Percentiles rank a stretch among this genome's conserved stretches.
Conservation (phyloP, 345 rosid genomes). For the Dipteronia dyeriana region DNA sequence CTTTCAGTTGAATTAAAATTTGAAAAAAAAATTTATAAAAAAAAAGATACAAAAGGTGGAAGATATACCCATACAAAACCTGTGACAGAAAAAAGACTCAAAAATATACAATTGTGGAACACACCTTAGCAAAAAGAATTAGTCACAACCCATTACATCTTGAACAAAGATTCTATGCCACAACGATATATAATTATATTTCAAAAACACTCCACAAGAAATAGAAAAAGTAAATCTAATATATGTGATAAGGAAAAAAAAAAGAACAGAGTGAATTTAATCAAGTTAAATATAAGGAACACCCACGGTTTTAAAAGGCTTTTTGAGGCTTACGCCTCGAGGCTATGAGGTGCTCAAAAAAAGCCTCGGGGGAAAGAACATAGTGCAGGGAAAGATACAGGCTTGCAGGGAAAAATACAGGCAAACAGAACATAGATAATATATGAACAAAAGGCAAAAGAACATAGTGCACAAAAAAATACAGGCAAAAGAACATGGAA, state of each 20-base stretch:
- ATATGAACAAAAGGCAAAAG: too few relatives aligned
- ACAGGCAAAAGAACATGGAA: neutral
- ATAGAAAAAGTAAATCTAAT: neutral
- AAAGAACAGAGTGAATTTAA: neutral
- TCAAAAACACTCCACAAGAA: neutral
- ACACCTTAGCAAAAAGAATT: neutral
- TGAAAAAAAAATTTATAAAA: neutral
- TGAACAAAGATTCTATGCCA: neutral
- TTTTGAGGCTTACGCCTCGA: too few relatives aligned
- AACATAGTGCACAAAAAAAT: too few relatives aligned
- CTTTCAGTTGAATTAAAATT: neutral
- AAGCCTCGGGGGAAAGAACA: too few relatives aligned
- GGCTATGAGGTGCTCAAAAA: too few relatives aligned
- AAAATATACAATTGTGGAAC: neutral
- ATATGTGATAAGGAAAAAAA: neutral
- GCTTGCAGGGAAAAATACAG: too few relatives aligned
- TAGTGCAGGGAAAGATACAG: too few relatives aligned
- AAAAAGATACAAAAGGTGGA: neutral
- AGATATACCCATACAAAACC: too few relatives aligned
- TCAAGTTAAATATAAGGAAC: neutral
- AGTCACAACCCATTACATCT: neutral
- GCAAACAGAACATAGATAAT: too few relatives aligned
- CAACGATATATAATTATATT: neutral
- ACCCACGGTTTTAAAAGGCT: neutral
- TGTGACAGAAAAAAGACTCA: neutral